A percentile compares a stretch with the other conserved stretches of the same genome.
phyloP scores from a whole-genome alignment of 2,329 filamentous ascomycete species.

The Epichloe sibirici region DNA sequence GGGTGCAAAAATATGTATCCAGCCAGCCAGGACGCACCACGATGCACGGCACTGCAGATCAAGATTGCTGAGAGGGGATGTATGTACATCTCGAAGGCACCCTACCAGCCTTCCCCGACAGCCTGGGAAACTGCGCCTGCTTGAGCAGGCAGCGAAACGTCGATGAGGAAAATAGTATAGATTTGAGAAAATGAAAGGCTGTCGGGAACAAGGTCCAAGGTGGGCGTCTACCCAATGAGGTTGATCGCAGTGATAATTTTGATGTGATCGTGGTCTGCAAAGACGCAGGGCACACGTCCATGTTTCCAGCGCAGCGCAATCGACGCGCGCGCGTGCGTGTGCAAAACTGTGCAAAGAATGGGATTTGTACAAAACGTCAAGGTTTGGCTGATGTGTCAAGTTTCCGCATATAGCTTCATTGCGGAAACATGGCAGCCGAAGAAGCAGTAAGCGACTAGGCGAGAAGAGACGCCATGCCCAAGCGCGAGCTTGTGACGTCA shows the following conservation, averaged over 20 bases:
- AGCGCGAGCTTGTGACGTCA: not conserved
- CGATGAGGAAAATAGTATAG: not conserved
- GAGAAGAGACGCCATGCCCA: not conserved
- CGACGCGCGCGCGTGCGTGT: slow-evolving; percentile 15
- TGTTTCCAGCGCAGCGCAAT: slow-evolving; percentile 14
- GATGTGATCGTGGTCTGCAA: slow-evolving; percentile 6
- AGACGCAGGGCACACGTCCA: slow-evolving; percentile 1
- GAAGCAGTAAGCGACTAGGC: not conserved
- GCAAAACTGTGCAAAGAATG: slow-evolving; percentile 12
- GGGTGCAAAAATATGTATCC: slow-evolving; percentile 9
- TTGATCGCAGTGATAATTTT: slow-evolving; percentile 3
- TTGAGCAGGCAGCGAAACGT: not conserved
- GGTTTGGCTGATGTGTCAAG: slow-evolving; percentile 4
- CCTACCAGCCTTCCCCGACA: slow-evolving; percentile 4
- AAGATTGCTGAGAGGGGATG: slow-evolving; percentile 7
- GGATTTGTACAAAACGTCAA: slow-evolving; percentile 10
- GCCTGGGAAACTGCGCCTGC: not conserved
- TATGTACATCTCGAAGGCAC: slow-evolving; percentile 13
- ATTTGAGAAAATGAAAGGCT: not conserved
- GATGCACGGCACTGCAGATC: slow-evolving; percentile 4
- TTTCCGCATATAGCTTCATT: slow-evolving; percentile 5
- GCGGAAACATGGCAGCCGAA: not conserved
- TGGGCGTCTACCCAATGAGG: slow-evolving; percentile 10
- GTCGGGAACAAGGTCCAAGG: not conserved
- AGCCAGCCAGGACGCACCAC: slow-evolving; percentile 12